Percentiles rank a stretch among this genome's conserved stretches.
phyloP scores from a whole-genome alignment of 148 eudicot species.

The Chenopodium album region DNA sequence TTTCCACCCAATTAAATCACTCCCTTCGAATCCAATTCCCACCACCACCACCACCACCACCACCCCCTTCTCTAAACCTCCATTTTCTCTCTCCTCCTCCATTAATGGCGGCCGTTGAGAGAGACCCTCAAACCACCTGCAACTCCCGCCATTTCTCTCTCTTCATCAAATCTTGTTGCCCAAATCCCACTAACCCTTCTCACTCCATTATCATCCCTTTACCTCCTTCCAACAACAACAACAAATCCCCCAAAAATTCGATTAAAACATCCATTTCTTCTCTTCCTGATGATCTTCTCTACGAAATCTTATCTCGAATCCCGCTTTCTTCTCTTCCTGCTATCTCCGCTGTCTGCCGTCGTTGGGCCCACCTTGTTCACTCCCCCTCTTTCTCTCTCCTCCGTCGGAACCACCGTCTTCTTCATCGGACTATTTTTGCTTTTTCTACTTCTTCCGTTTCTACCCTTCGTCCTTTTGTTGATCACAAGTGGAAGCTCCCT shows the following conservation, averaged over 20 bases:
- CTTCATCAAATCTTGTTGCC: conserved; percentile 73
- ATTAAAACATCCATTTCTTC: conserved; percentile 41
- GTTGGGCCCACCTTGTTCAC: conserved; percentile 61
- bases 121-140: conserved; percentile 19
- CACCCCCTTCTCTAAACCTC: neutral
- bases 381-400: conserved; percentile 47
- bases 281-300: conserved; percentile 71
- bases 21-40: conserved; percentile 9
- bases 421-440: conserved; percentile 48
- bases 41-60: neutral
- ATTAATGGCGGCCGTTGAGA: neutral
- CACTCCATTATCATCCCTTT: conserved; percentile 27
- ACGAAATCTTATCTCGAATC: conserved; percentile 55
- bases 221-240: conserved; percentile 17
- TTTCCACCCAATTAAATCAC: neutral
- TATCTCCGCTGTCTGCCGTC: conserved; percentile 58
- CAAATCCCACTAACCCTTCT: conserved; percentile 40
- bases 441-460: conserved; percentile 39
- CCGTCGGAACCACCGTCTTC: conserved; percentile 44
- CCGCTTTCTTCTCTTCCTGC: conserved; percentile 55
- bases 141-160: conserved; percentile 77
- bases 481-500: conserved; percentile 39
- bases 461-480: conserved; percentile 31
- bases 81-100: conserved; percentile 1
- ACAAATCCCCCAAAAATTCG: conserved; percentile 1